Evolutionary conservation across 2,329 filamentous ascomycete species (phyloP), one percentile per base, ranked within the genome.

Genomic region (Sporothrix pseudoabietina): DNA sequence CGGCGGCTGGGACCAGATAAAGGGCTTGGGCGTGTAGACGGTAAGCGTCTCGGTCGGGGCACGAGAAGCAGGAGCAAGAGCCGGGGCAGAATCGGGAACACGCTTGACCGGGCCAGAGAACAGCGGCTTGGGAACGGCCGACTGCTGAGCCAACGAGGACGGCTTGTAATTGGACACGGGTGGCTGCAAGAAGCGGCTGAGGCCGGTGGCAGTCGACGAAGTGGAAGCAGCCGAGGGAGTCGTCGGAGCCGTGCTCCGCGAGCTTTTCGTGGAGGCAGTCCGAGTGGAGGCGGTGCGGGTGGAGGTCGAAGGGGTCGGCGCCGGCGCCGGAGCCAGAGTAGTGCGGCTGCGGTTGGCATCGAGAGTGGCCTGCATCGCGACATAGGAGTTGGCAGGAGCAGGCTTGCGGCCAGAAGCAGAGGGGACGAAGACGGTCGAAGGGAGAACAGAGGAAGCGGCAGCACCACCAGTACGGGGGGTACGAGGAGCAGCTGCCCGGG

Each of bases 321-420:
- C 26, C 26, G 30, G 5, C 1, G 30, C 57, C 16, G 32, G 32
- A 4, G 19, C 59, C 19, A 26, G 32, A 39, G n/a, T 41, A 19
- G 12, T 41, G 59, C 35, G 35, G 59, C 59, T 63, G 59, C 32
- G 19, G 59, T 44, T 63, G 32, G 35, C 63, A 9, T 19, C 54
- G 26, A 69, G 26, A 4, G 26, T 26, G 12, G 44, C 52, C 55
- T 75, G 74, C 71, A 73, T 26, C 7, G 69, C 71, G 6, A 74
- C 55, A 26, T 74, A 74, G 12, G 73, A 75, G 65, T 52, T 19
- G 9, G 73, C 52, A 22, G 52, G 26, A 6, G 66, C 12, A 0
- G 70, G 52, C 5, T n/a, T 55, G 16, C 65, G 69, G 30, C 35
- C 61, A 7, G 55, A 2, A 4, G 69, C 14, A 8, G 69, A 69